Conservation (phyloP, 495 filamentous ascomycete genomes). For the Penicillium bialowiezense region DNA sequence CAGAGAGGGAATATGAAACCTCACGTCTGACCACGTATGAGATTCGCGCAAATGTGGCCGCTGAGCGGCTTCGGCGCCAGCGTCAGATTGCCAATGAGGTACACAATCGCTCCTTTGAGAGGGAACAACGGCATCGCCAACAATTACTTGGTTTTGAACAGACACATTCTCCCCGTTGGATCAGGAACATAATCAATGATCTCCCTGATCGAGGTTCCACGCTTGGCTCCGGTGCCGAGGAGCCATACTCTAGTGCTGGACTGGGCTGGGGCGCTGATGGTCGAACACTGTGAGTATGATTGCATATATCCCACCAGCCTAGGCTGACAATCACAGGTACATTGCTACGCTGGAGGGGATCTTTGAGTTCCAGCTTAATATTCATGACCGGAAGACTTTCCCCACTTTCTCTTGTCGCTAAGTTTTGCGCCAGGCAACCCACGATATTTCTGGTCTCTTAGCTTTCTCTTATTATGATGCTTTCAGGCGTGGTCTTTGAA, state of each 20-base stretch:
- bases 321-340: slow-evolving; percentile 47
- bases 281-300: slow-evolving; percentile 60
- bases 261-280: slow-evolving; percentile 70
- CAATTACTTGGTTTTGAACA: slow-evolving; percentile 34
- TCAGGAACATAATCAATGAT: slow-evolving; percentile 41
- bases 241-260: slow-evolving; percentile 58
- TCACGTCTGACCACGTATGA: slow-evolving; percentile 32
- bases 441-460: not conserved
- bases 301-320: not conserved
- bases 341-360: slow-evolving; percentile 73
- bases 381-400: slow-evolving; percentile 61
- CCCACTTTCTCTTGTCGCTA: slow-evolving; percentile 59
- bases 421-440: slow-evolving; percentile 13
- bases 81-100: slow-evolving; percentile 39
- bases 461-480: not conserved
- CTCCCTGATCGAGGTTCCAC: slow-evolving; percentile 36
- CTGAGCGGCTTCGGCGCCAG: slow-evolving; percentile 42
- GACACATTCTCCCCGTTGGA: slow-evolving; percentile 42
- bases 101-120: slow-evolving; percentile 30
- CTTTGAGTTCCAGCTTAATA: slow-evolving; percentile 68
- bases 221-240: slow-evolving; percentile 32
- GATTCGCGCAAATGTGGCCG: slow-evolving; percentile 38
- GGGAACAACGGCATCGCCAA: slow-evolving; percentile 34
- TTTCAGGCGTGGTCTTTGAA: not conserved
- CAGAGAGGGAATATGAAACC: slow-evolving; percentile 29